Evolutionary conservation across 495 filamentous ascomycete species (phyloP).

Genomic region (Aspergillus bertholletiae): DNA sequence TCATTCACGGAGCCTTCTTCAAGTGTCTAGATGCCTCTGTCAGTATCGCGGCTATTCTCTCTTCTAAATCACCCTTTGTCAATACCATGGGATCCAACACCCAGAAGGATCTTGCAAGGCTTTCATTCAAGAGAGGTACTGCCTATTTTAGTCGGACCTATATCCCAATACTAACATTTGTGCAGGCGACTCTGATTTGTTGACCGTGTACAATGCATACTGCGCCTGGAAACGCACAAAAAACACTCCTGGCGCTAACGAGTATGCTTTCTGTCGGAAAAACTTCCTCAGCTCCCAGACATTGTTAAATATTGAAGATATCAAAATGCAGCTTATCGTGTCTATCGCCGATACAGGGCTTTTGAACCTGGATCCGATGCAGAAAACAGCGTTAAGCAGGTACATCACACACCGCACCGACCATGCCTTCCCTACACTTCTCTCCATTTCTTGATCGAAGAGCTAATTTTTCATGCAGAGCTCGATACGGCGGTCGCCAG

Average conservation of each 20-base stretch:
- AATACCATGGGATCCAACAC: slow-evolving; percentile 76
- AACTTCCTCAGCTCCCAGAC: slow-evolving; percentile 85
- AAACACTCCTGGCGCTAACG: slow-evolving; percentile 58
- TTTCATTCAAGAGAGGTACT: slow-evolving; percentile 67
- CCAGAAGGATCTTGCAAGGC: slow-evolving; percentile 72
- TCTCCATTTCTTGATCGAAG: slow-evolving; percentile 16
- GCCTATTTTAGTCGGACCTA: background rate
- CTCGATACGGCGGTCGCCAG: slow-evolving; percentile 53
- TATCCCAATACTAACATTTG: slow-evolving; percentile 8
- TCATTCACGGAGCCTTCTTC: slow-evolving; percentile 79
- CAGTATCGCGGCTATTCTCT: slow-evolving; percentile 87
- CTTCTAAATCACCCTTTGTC: slow-evolving; percentile 90
- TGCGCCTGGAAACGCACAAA: slow-evolving; percentile 79
- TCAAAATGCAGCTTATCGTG: slow-evolving; percentile 84
- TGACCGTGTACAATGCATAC: slow-evolving; percentile 93
- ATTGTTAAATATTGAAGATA: slow-evolving; percentile 84
- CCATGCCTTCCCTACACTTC: too few species aligned
- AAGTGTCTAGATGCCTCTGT: slow-evolving; percentile 85
- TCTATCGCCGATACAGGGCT: slow-evolving; percentile 80
- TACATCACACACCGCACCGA: slow-evolving; percentile 16
- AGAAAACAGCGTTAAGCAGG: slow-evolving; percentile 63
- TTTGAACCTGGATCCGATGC: slow-evolving; percentile 63
- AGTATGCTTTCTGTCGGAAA: slow-evolving; percentile 84
- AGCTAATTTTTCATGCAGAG: slow-evolving; percentile 22
- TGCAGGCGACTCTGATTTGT: slow-evolving; percentile 78